These are phyloP conservation scores for Fragaria vesca DNA, from an alignment of 306 rosid genomes.

Conservation along the genomic window DNA sequence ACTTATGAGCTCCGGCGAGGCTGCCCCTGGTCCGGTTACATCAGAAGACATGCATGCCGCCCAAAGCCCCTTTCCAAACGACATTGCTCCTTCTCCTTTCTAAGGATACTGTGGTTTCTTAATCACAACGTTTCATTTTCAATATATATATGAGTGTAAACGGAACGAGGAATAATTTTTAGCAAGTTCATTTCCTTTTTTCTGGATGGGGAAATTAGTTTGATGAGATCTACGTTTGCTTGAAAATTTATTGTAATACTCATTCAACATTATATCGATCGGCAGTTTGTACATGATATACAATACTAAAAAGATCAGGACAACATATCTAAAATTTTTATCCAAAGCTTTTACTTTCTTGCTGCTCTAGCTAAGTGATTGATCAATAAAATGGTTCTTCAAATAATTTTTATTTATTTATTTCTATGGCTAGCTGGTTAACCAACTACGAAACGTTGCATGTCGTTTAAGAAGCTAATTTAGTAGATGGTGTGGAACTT, in stretches of 20 bases:
- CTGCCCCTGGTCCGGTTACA: constrained; percentile 50
- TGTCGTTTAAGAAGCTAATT: too few relatives aligned
- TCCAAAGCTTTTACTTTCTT: background rate
- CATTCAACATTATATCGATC: too few relatives aligned
- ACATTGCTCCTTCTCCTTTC: constrained; percentile 6
- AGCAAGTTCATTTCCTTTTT: background rate
- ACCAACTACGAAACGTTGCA: background rate
- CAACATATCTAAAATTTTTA: background rate
- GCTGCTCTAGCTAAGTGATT: background rate
- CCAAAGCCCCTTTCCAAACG: background rate
- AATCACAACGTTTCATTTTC: background rate
- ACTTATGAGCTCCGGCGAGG: constrained; percentile 63
- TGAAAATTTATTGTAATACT: background rate
- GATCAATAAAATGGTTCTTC: background rate
- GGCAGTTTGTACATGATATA: background rate
- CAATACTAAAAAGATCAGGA: background rate
- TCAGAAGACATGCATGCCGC: background rate
- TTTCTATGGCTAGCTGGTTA: background rate
- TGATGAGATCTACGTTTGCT: background rate
- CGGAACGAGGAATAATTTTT: background rate
- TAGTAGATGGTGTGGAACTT: background rate
- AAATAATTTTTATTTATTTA: too few relatives aligned
- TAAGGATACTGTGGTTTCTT: background rate
- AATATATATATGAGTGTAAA: background rate
- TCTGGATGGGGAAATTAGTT: background rate